Evolutionary conservation across 768 basidiomycete genomes (phyloP), one percentile per base, ranked within the genome.

Genomic region (Psilocybe cubensis): DNA sequence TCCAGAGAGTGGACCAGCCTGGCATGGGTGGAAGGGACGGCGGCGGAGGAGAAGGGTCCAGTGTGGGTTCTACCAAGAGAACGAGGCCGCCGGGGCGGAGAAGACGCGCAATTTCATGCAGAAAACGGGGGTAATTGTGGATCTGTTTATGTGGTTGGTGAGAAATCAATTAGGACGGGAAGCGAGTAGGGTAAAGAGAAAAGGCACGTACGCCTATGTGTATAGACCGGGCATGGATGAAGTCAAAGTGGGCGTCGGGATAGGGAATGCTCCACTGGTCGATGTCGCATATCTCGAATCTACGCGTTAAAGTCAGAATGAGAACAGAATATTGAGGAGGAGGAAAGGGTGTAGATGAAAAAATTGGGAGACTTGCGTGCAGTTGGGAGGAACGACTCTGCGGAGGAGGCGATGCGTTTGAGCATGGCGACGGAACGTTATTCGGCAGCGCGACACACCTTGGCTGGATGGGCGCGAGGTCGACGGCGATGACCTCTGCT

Each of bases 381-480:
- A 89, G 60, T 89, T 89, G 17, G 81, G 80, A 41, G 87, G 87
- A 23, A 89, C 87, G 31, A 76, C 75, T 60, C 87, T 89, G 67
- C 41, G 64, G 21, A 47, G 45, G 28, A 43, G 21, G 48, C 27
- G 48, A 25, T 46, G 52, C 54, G 40, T 52, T 59, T 31, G 44
- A 47, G 60, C 29, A 53, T 52, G 52, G 50, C 56, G 57, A 46
- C 57, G 63, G 61, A 57, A 57, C 56, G 60, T 62, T 65, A 60
- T 66, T 69, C 65, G 67, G 66, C 56, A 59, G 57, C 47, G 65
- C 64, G 42, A 62, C 64, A 54, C 71, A 89, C 88, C 83, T 79
- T 47, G 88, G 86, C 66, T 89, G 88, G 38, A 89, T 82, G 60
- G 88, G 88, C 21, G 87, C 87, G 29, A 90, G 79, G 74, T 90